Evolutionary conservation across 2,329 filamentous ascomycete genomes (phyloP).

Genomic region (Nigrospora sphaerica): DNA sequence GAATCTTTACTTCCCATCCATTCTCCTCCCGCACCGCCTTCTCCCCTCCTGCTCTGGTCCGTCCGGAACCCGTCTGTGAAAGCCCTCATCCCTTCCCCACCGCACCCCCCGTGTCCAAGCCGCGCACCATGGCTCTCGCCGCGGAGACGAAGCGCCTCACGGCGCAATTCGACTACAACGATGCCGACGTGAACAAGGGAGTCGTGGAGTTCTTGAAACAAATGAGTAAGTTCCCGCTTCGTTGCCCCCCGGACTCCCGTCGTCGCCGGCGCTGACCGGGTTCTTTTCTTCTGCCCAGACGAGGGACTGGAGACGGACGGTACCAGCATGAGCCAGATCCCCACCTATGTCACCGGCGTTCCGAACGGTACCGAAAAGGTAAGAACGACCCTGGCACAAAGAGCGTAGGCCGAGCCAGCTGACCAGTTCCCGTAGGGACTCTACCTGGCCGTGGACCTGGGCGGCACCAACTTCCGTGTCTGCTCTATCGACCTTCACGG

Average conservation of each 20-base stretch:
- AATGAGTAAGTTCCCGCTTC: slow-evolving; percentile 51
- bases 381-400: slow-evolving; percentile 9
- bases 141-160: slow-evolving; percentile 75
- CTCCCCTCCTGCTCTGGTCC: slow-evolving; percentile 34
- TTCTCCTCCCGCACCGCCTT: slow-evolving; percentile 26
- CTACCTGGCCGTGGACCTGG: slow-evolving; percentile 95
- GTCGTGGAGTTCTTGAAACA: slow-evolving; percentile 82
- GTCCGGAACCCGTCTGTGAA: slow-evolving; percentile 44
- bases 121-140: slow-evolving; percentile 53
- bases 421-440: slow-evolving; percentile 56
- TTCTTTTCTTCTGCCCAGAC: slow-evolving; percentile 41
- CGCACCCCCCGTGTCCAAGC: slow-evolving; percentile 44
- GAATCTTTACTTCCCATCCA: slow-evolving; percentile 24
- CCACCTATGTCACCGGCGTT: slow-evolving; percentile 91
- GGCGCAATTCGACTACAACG: slow-evolving; percentile 76
- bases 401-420: not conserved
- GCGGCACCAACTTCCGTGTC: slow-evolving; percentile 96
- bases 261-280: not conserved
- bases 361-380: slow-evolving; percentile 98
- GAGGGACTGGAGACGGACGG: slow-evolving; percentile 75
- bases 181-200: slow-evolving; percentile 69
- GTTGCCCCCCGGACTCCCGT: not conserved
- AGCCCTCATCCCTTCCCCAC: slow-evolving; percentile 48
- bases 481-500: slow-evolving; percentile 92
- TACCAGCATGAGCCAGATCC: slow-evolving; percentile 87